These are phyloP conservation scores for Stylosanthes scabra DNA, from an alignment of 331 rosid species.

Conservation along the genomic window DNA sequence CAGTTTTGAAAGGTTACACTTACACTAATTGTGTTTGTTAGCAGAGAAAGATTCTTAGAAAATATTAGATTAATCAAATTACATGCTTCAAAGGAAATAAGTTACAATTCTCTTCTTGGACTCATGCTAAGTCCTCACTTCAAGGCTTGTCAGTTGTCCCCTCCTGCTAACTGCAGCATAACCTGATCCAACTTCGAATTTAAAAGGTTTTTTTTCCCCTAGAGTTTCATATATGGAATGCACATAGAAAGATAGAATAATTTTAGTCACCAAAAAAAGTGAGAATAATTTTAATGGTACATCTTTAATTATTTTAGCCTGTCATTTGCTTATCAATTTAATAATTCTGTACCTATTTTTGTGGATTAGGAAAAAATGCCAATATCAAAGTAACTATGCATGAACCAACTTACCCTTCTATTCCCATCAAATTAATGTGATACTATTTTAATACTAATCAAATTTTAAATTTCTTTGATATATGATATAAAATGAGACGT, in stretches of 20 bases:
- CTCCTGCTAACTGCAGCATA: conserved; percentile 28
- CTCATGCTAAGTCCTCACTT: conserved; percentile 1
- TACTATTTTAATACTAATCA: too few relatives aligned
- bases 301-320: conserved; percentile 18
- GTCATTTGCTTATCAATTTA: conserved; percentile 21
- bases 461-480: too few relatives aligned
- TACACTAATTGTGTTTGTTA: neutral
- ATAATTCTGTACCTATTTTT: conserved; percentile 11
- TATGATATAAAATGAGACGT: too few relatives aligned
- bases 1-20: conserved; percentile 20
- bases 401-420: too few relatives aligned
- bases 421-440: too few relatives aligned
- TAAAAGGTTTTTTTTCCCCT: neutral
- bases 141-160: conserved; percentile 11
- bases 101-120: conserved; percentile 20
- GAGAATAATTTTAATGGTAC: too few relatives aligned
- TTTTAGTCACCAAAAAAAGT: too few relatives aligned
- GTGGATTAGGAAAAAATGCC: neutral
- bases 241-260: too few relatives aligned
- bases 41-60: conserved; percentile 27
- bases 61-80: conserved; percentile 16
- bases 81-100: neutral
- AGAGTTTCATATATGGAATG: conserved; percentile 6
- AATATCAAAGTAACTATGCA: neutral
- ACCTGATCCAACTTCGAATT: conserved; percentile 25